phyloP scores from a whole-genome alignment of 176 grass and related monocot genomes.

The Phoenix dactylifera region DNA sequence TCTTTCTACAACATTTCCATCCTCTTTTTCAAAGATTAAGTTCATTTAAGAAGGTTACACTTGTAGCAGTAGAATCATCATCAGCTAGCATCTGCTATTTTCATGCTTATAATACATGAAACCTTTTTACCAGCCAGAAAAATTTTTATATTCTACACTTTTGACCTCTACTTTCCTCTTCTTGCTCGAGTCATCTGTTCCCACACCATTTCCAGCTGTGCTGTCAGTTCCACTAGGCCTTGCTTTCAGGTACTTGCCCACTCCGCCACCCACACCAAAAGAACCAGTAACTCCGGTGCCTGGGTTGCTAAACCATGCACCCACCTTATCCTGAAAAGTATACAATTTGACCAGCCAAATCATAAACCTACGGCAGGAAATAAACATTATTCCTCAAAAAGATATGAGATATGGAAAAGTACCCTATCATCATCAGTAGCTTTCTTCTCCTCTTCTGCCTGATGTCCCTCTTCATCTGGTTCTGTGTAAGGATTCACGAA shows the following conservation, averaged over 20 bases:
- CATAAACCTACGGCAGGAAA: neutral
- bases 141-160: constrained; percentile 70
- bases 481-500: constrained; percentile 93
- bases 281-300: constrained; percentile 46
- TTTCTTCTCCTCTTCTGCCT: constrained; percentile 49
- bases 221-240: constrained; percentile 33
- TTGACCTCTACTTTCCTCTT: constrained; percentile 62
- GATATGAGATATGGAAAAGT: constrained; percentile 10
- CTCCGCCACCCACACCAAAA: constrained; percentile 40
- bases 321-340: constrained; percentile 70
- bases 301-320: constrained; percentile 86
- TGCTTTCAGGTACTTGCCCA: constrained; percentile 86
- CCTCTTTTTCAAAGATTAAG: too few species aligned
- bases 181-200: constrained; percentile 51
- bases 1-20: too few species aligned
- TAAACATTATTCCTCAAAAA: too few species aligned
- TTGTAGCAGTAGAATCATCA: too few species aligned
- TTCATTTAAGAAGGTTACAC: too few species aligned
- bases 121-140: constrained; percentile 65
- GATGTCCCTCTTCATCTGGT: constrained; percentile 83
- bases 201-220: constrained; percentile 20
- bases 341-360: constrained; percentile 9
- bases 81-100: too few species aligned
- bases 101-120: too few species aligned
- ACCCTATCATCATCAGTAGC: constrained; percentile 59